Conservation (phyloP, 306 rosid genomes). For the Neltuma alba region DNA sequence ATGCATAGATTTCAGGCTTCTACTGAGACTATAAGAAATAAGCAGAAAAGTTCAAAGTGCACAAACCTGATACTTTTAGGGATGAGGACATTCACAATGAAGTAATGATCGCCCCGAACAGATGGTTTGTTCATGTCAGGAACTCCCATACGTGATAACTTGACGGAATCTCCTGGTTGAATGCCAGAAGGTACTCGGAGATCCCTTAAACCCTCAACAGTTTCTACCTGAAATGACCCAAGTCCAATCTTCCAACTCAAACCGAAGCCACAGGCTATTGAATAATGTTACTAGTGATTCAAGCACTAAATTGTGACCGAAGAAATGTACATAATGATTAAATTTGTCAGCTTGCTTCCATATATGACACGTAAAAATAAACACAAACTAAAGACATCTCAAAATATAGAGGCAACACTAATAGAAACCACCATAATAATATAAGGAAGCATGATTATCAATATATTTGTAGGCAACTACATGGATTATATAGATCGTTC, state of each 20-base stretch:
- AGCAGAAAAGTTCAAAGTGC: constrained; percentile 16
- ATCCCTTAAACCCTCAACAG: constrained; percentile 80
- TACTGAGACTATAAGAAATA: not conserved
- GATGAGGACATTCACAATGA: constrained; percentile 72
- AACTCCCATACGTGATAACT: constrained; percentile 70
- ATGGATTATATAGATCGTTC: not conserved
- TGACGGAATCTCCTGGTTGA: constrained; percentile 87
- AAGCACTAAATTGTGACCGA: constrained; percentile 18
- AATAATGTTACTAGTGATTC: constrained; percentile 21
- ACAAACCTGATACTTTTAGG: constrained; percentile 81
- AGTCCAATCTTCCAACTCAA: constrained; percentile 28
- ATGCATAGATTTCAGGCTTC: not conserved
- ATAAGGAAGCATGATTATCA: constrained; percentile 18
- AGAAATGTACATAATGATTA: constrained; percentile 2
- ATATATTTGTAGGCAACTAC: not conserved
- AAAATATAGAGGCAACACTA: not conserved
- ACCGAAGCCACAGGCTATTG: not conserved
- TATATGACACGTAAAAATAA: not conserved
- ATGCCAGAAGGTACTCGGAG: constrained; percentile 81
- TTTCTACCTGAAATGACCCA: constrained; percentile 72
- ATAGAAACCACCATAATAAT: not conserved
- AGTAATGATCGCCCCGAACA: constrained; percentile 86
- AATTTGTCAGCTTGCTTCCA: not conserved
- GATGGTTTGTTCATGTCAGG: constrained; percentile 82
- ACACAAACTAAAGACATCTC: not conserved